Base-by-base conservation (phyloP, 192 early-diverging fungal species). In the Coemansia sp. region DNA sequence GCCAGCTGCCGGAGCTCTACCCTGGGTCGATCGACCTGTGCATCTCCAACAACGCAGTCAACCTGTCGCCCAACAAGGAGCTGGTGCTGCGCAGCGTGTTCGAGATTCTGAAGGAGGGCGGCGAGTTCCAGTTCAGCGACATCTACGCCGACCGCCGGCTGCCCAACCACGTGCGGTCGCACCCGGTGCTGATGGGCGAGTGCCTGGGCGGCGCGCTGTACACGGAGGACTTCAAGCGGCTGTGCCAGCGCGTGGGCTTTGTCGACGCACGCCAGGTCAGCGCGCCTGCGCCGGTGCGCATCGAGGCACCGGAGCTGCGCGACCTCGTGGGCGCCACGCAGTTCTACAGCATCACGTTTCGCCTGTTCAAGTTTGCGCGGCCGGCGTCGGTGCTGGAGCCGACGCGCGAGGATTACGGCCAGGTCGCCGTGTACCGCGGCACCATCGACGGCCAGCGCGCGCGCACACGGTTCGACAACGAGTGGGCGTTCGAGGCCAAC, bases 61-160 rank as follows among this genome's bases (percentile, higher is more conserved):
- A 85, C n/a, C 72, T 85, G 70, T 85, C 75, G 55, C 83, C 79
- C 52, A 72, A 85, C 67, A 81, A 85, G 73, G 64, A 74, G 52
- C 61, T 71, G 38, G 79, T 85, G 8, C 67, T 85, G 59, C 57
- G 32, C n/a, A 56, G 83, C 61, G 83, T 81, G 28, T 81, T 66
- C 63, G 73, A 66, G 37, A 55, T 67, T 4, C 72, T 85, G 17
- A 64, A 63, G 33, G 56, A 52, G 7, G 83, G 83, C 38, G 81
- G 83, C 51, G 79, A 82, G 76, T 67, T 85, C 43, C 64, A 81
- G 32, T 85, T 85, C 28, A 63, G 51, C 48, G 83, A 85, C 66
- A 76, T 79, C 12, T 84, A 84, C 61, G 73, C 73, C 15, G 82
- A 84, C 74, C 59, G 77, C 12, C 64, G 65, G 39, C 61, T 84